Evolutionary conservation across 2,329 filamentous ascomycete genomes (phyloP).

Genomic region (Sordariomycetes sp.): DNA sequence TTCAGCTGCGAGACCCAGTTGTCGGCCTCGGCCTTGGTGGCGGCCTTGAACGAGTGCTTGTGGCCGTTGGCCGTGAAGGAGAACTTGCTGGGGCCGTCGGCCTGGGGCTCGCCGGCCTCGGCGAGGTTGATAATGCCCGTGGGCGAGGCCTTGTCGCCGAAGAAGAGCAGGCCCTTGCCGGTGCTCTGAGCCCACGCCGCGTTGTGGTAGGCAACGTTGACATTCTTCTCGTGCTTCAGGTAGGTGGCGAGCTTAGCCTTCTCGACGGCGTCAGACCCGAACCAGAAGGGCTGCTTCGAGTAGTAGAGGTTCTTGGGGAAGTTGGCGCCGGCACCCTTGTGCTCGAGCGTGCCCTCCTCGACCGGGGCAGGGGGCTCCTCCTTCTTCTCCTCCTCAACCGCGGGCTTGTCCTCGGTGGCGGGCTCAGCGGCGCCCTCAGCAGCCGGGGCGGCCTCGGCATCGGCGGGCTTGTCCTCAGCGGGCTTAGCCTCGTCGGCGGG

Average conservation of each 20-base stretch:
- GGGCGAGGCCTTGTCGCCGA: conserved; percentile 73
- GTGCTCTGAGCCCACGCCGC: conserved; percentile 87
- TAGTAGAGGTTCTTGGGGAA: conserved; percentile 83
- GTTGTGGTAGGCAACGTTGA: conserved; percentile 59
- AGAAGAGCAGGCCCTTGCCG: conserved; percentile 89
- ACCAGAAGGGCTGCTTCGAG: conserved; percentile 89
- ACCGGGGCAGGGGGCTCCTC: conserved; percentile 52
- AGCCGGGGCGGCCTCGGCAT: conserved; percentile 23
- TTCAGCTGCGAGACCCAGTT: conserved; percentile 83
- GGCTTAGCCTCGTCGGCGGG: conserved; percentile 25
- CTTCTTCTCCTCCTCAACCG: conserved; percentile 16
- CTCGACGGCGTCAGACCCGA: conserved; percentile 60
- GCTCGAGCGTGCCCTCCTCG: conserved; percentile 72
- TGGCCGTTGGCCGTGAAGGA: conserved; percentile 71
- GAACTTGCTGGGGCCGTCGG: conserved; percentile 72
- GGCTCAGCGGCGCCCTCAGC: conserved; percentile 26
- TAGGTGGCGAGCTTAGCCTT: conserved; percentile 62
- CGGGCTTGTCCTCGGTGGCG: conserved; percentile 9
- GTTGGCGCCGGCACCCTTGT: conserved; percentile 75
- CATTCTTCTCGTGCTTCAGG: conserved; percentile 78
- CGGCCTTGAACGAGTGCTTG: conserved; percentile 90
- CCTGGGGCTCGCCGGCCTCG: conserved; percentile 55
- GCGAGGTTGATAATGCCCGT: conserved; percentile 73
- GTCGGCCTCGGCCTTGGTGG: conserved; percentile 63
- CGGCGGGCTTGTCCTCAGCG: conserved; percentile 27